Evolutionary conservation across 495 filamentous ascomycete species (phyloP), one percentile per base, ranked within the genome.

Genomic region (Sordaria brevicollis): DNA sequence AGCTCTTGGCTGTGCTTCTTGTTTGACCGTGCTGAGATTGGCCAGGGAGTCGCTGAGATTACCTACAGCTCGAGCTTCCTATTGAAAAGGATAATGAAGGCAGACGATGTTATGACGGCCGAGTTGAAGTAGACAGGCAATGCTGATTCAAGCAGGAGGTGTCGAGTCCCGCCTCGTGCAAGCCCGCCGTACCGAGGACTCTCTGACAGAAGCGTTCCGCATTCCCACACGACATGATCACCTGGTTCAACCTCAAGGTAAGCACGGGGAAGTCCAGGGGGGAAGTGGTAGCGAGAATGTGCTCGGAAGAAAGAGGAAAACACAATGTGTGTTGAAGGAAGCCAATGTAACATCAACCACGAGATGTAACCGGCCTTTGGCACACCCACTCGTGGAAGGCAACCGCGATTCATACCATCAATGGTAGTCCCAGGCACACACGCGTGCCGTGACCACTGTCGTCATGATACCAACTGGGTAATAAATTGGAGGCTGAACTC

Each of bases 401-500:
- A 62, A 29, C 49, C 49, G 33, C 49, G 17, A 62, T 29, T 11
- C n/a, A n/a, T n/a, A n/a, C n/a, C n/a, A n/a, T n/a, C 49, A 31
- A 62, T 62, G 49, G 49, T 31, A 31, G n/a, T n/a, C n/a, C n/a
- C n/a, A n/a, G 49, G 49, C 49, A 17, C 25, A 31, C 5, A 62
- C 49, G 9, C 25, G 21, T 13, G 49, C 25, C 49, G 25, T 62
- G 25, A 62, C 43, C 43, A 62, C 49, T 17, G 49, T 35, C 54
- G 37, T 38, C 37, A 65, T 73, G 69, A 65, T 25, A 71, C 72
- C 65, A 65, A 19, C 21, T 31, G 29, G 49, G 35, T 68, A 54
- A 21, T 15, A 70, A 73, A 66, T 65, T 19, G 66, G 69, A 69
- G 69, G 67, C 69, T 69, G 62, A 73, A 71, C 72, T 71, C 62